Conservation (phyloP, 306 rosid species). For the Aeschynomene evenia region DNA sequence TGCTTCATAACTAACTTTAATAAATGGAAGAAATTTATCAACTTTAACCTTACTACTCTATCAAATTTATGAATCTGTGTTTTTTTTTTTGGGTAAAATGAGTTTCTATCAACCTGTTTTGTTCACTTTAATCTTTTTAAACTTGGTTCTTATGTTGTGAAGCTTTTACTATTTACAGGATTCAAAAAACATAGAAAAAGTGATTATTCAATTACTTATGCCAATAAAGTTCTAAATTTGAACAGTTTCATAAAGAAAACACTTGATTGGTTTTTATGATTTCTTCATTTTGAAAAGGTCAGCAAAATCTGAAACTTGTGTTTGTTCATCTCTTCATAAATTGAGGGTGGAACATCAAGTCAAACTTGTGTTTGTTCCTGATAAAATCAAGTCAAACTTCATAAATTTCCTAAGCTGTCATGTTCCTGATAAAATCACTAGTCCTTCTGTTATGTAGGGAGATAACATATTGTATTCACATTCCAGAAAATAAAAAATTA, state of each 20-base stretch:
- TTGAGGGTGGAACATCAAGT: too few relatives aligned
- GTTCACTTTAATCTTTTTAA: neutral
- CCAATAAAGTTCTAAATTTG: neutral
- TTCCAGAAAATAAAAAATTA: too few relatives aligned
- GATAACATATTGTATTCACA: slow-evolving; percentile 10
- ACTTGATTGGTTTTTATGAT: neutral
- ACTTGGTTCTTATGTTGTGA: neutral
- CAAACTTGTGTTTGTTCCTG: too few relatives aligned
- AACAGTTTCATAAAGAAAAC: neutral
- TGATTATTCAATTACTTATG: neutral
- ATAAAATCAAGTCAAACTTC: neutral
- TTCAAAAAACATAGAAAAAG: neutral
- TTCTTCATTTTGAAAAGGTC: neutral
- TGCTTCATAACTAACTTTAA: neutral
- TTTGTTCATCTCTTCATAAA: too few relatives aligned
- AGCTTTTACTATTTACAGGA: neutral
- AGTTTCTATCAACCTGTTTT: neutral
- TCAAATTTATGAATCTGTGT: neutral
- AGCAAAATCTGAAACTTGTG: neutral
- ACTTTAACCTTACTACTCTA: neutral
- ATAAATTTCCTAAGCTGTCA: neutral
- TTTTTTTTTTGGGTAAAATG: neutral
- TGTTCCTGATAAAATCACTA: slow-evolving; percentile 1
- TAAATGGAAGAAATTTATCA: neutral
- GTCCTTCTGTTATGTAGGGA: neutral